Evolutionary conservation across 768 basidiomycete genomes (phyloP).

Genomic region (Lactifluus echinatus): DNA sequence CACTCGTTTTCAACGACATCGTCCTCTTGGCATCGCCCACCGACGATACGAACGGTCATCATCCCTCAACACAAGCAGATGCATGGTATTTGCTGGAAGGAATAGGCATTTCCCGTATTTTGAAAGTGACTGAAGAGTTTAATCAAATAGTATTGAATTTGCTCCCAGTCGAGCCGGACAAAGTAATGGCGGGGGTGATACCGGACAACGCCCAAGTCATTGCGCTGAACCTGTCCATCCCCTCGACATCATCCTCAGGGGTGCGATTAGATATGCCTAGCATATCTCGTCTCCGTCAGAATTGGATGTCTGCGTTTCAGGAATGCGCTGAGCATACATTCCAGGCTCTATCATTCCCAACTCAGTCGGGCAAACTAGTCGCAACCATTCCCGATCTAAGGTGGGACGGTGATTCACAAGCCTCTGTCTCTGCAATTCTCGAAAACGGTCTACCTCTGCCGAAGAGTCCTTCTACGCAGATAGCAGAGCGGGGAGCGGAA

Average conservation of each 20-base stretch:
- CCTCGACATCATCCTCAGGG: constrained; percentile 22
- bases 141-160: constrained; percentile 38
- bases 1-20: constrained; percentile 60
- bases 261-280: constrained; percentile 28
- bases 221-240: constrained; percentile 29
- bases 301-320: constrained; percentile 47
- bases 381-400: constrained; percentile 25
- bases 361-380: constrained; percentile 25
- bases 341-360: constrained; percentile 35
- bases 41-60: constrained; percentile 9
- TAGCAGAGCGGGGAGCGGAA: constrained; percentile 28
- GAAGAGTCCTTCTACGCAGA: constrained; percentile 63
- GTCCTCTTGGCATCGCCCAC: constrained; percentile 46
- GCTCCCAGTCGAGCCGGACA: constrained; percentile 36
- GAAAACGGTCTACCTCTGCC: constrained; percentile 49
- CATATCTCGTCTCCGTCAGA: constrained; percentile 23
- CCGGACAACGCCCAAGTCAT: constrained; percentile 29
- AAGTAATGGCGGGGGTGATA: constrained; percentile 32
- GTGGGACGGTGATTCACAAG: constrained; percentile 27
- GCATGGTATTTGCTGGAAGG: constrained; percentile 37
- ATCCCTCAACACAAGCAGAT: constrained; percentile 23
- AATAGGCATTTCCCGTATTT: constrained; percentile 41
- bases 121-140: constrained; percentile 37
- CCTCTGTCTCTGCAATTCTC: constrained; percentile 33
- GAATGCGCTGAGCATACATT: constrained; percentile 43